Percentiles rank a stretch among this genome's conserved stretches.
Conservation (phyloP, 768 basidiomycete genomes). For the Suillus luteus region DNA sequence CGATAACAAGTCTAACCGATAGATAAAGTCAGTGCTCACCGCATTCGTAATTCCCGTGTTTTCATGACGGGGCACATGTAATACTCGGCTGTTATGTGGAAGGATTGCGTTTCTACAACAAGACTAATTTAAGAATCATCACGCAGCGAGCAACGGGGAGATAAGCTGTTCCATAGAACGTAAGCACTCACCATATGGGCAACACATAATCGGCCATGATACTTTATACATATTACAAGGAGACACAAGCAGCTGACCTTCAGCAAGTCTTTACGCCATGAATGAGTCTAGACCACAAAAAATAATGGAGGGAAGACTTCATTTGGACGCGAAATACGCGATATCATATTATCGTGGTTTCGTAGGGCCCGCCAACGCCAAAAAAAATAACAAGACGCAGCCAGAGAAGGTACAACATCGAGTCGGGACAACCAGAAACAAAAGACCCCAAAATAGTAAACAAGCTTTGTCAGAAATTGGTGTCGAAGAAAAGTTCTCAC, state of each 20-base stretch:
- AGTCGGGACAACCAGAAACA: constrained; percentile 1
- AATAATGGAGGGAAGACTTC: background rate
- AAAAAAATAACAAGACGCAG: constrained; percentile 14
- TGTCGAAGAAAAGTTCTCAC: constrained; percentile 23
- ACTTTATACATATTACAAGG: background rate
- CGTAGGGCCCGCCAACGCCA: background rate
- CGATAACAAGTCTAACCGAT: background rate
- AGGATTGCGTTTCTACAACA: background rate
- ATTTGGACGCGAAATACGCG: background rate
- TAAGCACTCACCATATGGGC: background rate
- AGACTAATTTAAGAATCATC: background rate
- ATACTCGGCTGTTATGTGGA: background rate
- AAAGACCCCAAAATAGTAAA: constrained; percentile 15
- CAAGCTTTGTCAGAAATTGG: constrained; percentile 17
- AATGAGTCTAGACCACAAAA: background rate
- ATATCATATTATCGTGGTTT: background rate
- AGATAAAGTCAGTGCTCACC: background rate
- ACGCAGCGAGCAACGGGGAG: background rate
- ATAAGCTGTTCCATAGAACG: background rate
- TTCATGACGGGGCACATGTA: background rate
- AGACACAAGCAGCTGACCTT: background rate
- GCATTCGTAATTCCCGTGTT: background rate
- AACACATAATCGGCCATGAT: too few species aligned
- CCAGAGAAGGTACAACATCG: constrained; percentile 8
- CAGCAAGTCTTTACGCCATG: background rate